Conservation (phyloP, 495 filamentous ascomycete species). For the Cercophora sp. region DNA sequence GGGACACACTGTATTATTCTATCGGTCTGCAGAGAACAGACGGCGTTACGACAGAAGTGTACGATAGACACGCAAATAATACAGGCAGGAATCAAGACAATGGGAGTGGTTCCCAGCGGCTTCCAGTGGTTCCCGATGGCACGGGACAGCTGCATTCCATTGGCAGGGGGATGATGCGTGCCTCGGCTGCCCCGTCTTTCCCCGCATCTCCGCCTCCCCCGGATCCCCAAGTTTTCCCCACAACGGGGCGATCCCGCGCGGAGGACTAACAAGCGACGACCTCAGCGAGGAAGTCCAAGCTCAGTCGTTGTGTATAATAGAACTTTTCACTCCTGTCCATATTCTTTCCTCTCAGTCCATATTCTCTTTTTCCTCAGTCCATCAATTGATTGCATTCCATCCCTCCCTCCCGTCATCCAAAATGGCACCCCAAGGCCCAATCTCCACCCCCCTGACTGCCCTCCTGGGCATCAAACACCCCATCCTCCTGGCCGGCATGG, state of each 20-base stretch:
- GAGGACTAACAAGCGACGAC: neutral
- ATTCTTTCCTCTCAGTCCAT: neutral
- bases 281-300: neutral
- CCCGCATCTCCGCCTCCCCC: slow-evolving; percentile 12
- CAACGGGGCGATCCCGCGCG: neutral
- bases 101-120: no score
- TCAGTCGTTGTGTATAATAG: neutral
- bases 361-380: neutral
- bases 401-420: no score
- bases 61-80: neutral
- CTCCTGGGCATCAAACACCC: slow-evolving; percentile 76
- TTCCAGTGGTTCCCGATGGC: neutral
- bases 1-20: no score
- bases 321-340: neutral
- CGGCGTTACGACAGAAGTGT: neutral
- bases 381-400: no score
- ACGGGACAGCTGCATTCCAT: neutral
- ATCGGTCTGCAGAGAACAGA: no score
- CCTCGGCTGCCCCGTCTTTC: slow-evolving; percentile 11
- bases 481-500: slow-evolving; percentile 86
- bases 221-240: slow-evolving; percentile 11
- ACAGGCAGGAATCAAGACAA: no score
- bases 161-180: slow-evolving; percentile 2
- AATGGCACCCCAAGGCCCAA: slow-evolving; percentile 33
- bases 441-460: slow-evolving; percentile 71